phyloP scores from a whole-genome alignment of 108 stramenopile genomes.

The Nannochloropsis gaditana region DNA sequence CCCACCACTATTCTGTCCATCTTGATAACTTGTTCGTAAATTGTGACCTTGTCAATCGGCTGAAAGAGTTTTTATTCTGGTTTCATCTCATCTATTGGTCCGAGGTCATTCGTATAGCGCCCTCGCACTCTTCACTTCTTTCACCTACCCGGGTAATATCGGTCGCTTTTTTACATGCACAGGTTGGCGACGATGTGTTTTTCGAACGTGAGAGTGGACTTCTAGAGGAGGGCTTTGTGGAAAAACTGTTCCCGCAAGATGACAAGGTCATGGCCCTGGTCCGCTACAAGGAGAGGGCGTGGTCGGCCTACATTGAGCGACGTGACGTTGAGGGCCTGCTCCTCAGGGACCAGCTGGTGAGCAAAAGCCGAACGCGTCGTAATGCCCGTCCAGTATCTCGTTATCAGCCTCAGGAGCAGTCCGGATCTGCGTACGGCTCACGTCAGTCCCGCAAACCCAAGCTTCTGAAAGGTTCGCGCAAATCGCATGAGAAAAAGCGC shows the following conservation, averaged over 20 bases:
- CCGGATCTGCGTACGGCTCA: neutral
- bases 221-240: neutral
- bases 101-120: too few relatives aligned
- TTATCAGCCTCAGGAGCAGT: neutral
- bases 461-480: neutral
- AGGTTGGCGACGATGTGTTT: neutral
- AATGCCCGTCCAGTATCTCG: neutral
- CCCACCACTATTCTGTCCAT: too few relatives aligned
- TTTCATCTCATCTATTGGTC: too few relatives aligned
- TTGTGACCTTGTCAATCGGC: too few relatives aligned
- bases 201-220: neutral
- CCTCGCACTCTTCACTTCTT: too few relatives aligned
- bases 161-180: neutral
- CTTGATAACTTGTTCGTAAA: too few relatives aligned
- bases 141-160: too few relatives aligned
- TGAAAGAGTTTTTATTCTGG: too few relatives aligned
- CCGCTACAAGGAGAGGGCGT: neutral
- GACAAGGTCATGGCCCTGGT: neutral
- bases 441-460: neutral
- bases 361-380: neutral
- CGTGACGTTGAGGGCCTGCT: neutral
- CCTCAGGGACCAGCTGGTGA: neutral
- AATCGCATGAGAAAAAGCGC: neutral
- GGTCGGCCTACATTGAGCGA: slow-evolving; percentile 11
- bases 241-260: neutral